A percentile compares a stretch with the other conserved stretches of the same genome.
Evolutionary conservation across 2,329 filamentous ascomycete genomes (phyloP).

Genomic region (Emydomyces testavorans): DNA sequence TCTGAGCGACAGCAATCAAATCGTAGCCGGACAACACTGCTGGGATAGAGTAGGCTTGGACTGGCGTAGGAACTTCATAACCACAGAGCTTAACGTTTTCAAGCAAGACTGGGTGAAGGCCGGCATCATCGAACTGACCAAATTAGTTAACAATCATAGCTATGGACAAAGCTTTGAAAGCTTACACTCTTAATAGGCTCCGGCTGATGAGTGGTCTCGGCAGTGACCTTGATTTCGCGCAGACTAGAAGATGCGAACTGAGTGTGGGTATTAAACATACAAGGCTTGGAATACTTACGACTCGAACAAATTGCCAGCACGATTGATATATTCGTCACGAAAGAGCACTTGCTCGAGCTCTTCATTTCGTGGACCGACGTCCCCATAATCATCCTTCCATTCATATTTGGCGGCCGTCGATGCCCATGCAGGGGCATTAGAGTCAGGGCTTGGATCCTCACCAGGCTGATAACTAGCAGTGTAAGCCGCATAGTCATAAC

Average conservation of each 20-base stretch:
- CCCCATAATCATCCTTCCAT: conserved; percentile 76
- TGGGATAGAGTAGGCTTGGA: conserved; percentile 76
- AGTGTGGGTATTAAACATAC: background rate
- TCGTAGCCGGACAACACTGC: conserved; percentile 67
- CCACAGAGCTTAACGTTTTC: conserved; percentile 63
- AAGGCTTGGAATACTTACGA: conserved; percentile 39
- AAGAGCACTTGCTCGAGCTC: conserved; percentile 70
- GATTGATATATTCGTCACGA: conserved; percentile 40
- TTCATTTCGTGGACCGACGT: conserved; percentile 61
- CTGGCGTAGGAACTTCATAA: conserved; percentile 66
- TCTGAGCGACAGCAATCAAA: conserved; percentile 82
- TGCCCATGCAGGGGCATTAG: conserved; percentile 34
- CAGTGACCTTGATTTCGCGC: conserved; percentile 39
- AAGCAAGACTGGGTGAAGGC: conserved; percentile 72
- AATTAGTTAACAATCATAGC: too few relatives aligned
- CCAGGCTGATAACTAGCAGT: conserved; percentile 15
- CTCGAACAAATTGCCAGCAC: conserved; percentile 51
- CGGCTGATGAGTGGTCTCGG: conserved; percentile 40
- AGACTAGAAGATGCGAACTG: conserved; percentile 24
- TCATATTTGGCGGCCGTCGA: conserved; percentile 59
- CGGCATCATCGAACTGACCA: conserved; percentile 59
- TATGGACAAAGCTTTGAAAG: too few relatives aligned
- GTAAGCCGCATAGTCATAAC: conserved; percentile 31
- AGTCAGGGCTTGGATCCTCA: conserved; percentile 15
- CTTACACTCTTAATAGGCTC: conserved; percentile 42